These are phyloP conservation scores for Hyparrhenia diplandra DNA, from an alignment of 176 grass and related monocot species.

Conservation along the genomic window DNA sequence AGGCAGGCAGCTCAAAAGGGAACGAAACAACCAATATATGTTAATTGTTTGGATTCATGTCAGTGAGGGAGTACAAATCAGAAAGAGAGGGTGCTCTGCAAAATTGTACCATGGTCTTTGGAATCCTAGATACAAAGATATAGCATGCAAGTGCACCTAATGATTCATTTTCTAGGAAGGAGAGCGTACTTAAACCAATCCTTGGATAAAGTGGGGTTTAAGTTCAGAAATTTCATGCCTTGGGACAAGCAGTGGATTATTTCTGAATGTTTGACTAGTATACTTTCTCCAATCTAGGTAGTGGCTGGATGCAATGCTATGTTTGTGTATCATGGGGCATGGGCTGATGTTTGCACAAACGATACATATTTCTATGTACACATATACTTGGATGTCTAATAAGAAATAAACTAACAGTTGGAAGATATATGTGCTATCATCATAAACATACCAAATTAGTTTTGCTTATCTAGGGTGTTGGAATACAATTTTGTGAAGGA, in stretches of 20 bases:
- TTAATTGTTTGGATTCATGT: constrained; percentile 33
- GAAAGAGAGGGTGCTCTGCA: constrained; percentile 22
- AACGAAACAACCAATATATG: background rate
- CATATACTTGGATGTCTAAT: background rate
- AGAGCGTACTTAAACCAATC: constrained; percentile 32
- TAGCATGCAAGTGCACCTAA: constrained; percentile 38
- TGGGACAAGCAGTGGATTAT: constrained; percentile 7
- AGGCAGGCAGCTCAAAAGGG: constrained; percentile 22
- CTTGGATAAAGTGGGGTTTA: constrained; percentile 19
- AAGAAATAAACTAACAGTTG: background rate
- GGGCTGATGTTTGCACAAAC: background rate
- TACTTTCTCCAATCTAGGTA: background rate
- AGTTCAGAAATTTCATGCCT: constrained; percentile 2
- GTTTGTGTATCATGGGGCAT: background rate
- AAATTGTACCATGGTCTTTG: constrained; percentile 32
- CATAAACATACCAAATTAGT: background rate
- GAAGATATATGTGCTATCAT: background rate
- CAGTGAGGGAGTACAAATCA: constrained; percentile 18
- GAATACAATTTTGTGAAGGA: background rate
- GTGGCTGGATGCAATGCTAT: background rate
- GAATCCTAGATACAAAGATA: constrained; percentile 43
- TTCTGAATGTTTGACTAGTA: constrained; percentile 28
- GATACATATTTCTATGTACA: background rate
- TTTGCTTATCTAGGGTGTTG: background rate
- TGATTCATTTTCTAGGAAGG: constrained; percentile 34